These are phyloP conservation scores for Cladophialophora carrionii DNA, from an alignment of 2,329 filamentous ascomycete species.

Conservation along the genomic window DNA sequence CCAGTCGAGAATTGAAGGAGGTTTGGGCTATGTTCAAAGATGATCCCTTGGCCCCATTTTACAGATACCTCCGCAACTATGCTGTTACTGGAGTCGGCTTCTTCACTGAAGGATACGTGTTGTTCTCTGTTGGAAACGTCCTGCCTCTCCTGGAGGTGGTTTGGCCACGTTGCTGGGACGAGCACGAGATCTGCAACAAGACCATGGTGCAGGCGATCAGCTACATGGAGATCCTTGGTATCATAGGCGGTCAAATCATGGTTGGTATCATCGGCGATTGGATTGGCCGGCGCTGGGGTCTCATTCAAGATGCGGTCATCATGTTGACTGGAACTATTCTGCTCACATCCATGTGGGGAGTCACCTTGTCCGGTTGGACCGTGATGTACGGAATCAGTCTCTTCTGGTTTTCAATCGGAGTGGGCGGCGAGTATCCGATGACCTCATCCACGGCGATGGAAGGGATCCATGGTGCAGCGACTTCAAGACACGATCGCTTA, in stretches of 20 bases:
- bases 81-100: not conserved
- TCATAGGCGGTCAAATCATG: slow-evolving; percentile 86
- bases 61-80: not conserved
- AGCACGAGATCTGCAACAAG: slow-evolving; percentile 66
- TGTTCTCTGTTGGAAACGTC: slow-evolving; percentile 97
- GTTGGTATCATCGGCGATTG: slow-evolving; percentile 80
- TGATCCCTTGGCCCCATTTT: not conserved
- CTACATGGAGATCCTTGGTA: slow-evolving; percentile 90
- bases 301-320: slow-evolving; percentile 91
- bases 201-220: slow-evolving; percentile 83
- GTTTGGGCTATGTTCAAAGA: not conserved
- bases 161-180: slow-evolving; percentile 78
- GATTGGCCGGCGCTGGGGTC: slow-evolving; percentile 88
- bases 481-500: slow-evolving; percentile 87
- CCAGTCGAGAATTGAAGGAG: not conserved
- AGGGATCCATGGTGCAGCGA: slow-evolving; percentile 78
- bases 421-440: slow-evolving; percentile 73
- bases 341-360: slow-evolving; percentile 87
- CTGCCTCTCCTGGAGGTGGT: slow-evolving; percentile 75
- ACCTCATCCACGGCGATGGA: slow-evolving; percentile 96
- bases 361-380: slow-evolving; percentile 86
- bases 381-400: slow-evolving; percentile 95
- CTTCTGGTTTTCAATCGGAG: slow-evolving; percentile 78
- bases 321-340: slow-evolving; percentile 93
- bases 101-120: slow-evolving; percentile 59